Percentiles rank a stretch among this genome's conserved stretches.
Evolutionary conservation across 2,329 filamentous ascomycete species (phyloP).

Genomic region (Xylariaceae sp.): DNA sequence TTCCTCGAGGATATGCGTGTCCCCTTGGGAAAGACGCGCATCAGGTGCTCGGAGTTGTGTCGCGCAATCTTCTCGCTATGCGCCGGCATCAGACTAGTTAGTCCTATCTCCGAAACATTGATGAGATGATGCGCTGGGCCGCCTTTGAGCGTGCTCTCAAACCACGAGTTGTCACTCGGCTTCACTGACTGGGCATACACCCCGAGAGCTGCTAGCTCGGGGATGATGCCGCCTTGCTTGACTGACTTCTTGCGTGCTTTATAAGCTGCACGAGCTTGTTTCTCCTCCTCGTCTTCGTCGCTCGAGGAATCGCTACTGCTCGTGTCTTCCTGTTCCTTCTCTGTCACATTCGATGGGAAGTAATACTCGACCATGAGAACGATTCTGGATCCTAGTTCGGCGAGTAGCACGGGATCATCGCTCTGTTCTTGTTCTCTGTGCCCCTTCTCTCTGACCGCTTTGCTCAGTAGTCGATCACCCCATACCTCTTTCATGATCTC

Average conservation of each 20-base stretch:
- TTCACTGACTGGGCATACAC: constrained; percentile 70
- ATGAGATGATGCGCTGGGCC: constrained; percentile 34
- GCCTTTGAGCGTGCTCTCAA: constrained; percentile 41
- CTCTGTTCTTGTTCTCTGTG: constrained; percentile 49
- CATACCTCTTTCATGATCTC: constrained; percentile 63
- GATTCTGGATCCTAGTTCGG: constrained; percentile 59
- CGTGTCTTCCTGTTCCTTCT: constrained; percentile 42
- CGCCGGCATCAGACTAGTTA: constrained; percentile 48
- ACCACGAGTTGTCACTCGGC: constrained; percentile 63
- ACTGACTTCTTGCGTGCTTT: constrained; percentile 48
- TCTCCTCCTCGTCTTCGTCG: constrained; percentile 41
- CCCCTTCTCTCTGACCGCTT: constrained; percentile 53
- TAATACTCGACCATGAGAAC: constrained; percentile 67
- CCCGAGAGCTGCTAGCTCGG: constrained; percentile 61
- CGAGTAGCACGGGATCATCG: constrained; percentile 52
- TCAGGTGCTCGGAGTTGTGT: constrained; percentile 64
- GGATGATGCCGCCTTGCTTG: constrained; percentile 50
- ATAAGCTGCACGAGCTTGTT: constrained; percentile 48
- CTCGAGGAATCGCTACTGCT: constrained; percentile 32
- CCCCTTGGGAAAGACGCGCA: constrained; percentile 67
- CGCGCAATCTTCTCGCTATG: constrained; percentile 45
- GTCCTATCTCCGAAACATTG: constrained; percentile 63
- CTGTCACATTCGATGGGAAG: constrained; percentile 34
- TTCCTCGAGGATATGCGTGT: constrained; percentile 65
- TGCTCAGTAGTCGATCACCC: constrained; percentile 56